Base-by-base conservation (phyloP, 2,329 filamentous ascomycete species). In the Pezicula rhizophila region DNA sequence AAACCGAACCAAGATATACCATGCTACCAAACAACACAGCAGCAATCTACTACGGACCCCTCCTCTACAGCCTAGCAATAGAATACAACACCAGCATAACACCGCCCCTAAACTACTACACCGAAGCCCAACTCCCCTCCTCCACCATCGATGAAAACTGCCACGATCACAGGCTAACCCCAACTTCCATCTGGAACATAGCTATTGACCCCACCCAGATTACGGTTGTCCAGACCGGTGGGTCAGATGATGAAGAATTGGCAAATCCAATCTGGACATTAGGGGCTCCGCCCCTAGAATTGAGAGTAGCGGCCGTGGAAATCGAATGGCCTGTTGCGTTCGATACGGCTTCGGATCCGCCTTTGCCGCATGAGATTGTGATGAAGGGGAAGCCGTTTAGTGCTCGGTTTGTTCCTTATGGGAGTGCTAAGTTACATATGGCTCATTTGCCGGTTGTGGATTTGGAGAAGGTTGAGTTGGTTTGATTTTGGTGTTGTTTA, bases 361-460 rank as follows among this genome's bases (percentile, higher is more conserved):
- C 60, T 10, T 54, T 62, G 18, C 58, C 66, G 20, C 60, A 64
- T 8, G 68, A 66, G 31, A 63, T 66, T 3, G 64, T 66, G 0
- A 51, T 60, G 41, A 61, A 55, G 18, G 64, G 63, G 45, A 59
- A 61, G 42, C 18, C 35, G 14, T 38, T 38, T 38, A 38, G n/a
- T 15, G 56, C 66, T 8, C 63, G 64, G 17, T 49, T 75, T 10
- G 63, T 68, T 12, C 72, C 71, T 15, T 74, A 70, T 57, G 71
- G 70, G 2, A 68, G 67, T 28, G 67, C 71, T 15, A 72, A 71
- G 56, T 55, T 74, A 49, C 71, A 71, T 50, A 72, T 75, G 57
- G 68, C 66, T 8, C 67, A 72, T 46, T 60, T 72, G 23, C 68
- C 70, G 2, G 60, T 55, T 2, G 54, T 64, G n/a, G 14, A 14